These are phyloP conservation scores for Bruguiera parviflora DNA, from an alignment of 345 rosid genomes.

Conservation along the genomic window DNA sequence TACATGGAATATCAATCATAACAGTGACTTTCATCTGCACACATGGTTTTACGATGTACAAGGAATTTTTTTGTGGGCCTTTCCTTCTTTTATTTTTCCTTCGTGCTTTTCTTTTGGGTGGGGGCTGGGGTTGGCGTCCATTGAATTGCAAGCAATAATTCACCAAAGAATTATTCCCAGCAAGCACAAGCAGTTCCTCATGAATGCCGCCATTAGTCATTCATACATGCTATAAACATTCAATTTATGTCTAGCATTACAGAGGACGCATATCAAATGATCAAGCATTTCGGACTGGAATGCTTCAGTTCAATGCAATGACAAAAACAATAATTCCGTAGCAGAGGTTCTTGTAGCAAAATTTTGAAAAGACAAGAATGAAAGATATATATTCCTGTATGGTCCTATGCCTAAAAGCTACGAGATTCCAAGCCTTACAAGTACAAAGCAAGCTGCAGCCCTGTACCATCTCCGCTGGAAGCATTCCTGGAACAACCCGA, in stretches of 20 bases:
- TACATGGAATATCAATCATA: too few relatives aligned
- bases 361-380: neutral
- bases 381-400: neutral
- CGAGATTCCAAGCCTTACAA: constrained; percentile 52
- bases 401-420: neutral
- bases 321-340: neutral
- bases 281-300: neutral
- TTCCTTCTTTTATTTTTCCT: too few relatives aligned
- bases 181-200: neutral
- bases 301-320: neutral
- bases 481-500: constrained; percentile 93
- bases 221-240: neutral
- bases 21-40: too few relatives aligned
- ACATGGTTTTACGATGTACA: too few relatives aligned
- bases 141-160: neutral
- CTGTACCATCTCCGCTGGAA: constrained; percentile 98
- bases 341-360: neutral
- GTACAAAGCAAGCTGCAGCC: constrained; percentile 95
- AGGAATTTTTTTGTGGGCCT: too few relatives aligned
- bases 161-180: neutral
- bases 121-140: too few relatives aligned
- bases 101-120: too few relatives aligned
- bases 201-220: neutral
- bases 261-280: neutral
- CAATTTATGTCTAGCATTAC: neutral